Conservation (phyloP, 164 flowering plant species). For the Nelumbo lutea region DNA sequence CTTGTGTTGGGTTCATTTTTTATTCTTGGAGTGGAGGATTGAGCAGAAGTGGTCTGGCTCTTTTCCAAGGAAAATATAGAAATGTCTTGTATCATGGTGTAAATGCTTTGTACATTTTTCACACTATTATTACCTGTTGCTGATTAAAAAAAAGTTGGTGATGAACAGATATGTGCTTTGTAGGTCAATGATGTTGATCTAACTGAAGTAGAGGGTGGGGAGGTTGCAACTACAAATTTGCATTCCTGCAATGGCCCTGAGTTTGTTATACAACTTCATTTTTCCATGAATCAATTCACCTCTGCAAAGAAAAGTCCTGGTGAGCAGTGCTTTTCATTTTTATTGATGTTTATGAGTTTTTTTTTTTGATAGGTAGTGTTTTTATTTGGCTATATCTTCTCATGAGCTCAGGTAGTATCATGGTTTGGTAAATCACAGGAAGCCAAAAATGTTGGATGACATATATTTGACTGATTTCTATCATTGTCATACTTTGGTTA, state of each 20-base stretch:
- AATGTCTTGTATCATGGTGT: not conserved
- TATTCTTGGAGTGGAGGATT: too few relatives aligned
- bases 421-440: too few relatives aligned
- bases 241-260: slow-evolving; percentile 74
- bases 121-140: not conserved
- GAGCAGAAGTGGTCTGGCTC: too few relatives aligned
- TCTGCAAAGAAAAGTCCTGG: slow-evolving; percentile 19
- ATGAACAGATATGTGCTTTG: slow-evolving; percentile 1
- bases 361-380: not conserved
- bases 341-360: not conserved
- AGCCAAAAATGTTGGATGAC: too few relatives aligned
- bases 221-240: slow-evolving; percentile 67
- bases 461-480: too few relatives aligned
- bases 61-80: not conserved
- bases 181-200: slow-evolving; percentile 66
- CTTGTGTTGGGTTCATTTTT: too few relatives aligned
- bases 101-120: not conserved
- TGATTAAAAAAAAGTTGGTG: too few relatives aligned
- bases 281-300: slow-evolving; percentile 20
- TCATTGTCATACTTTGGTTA: too few relatives aligned
- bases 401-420: too few relatives aligned
- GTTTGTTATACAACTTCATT: slow-evolving; percentile 50
- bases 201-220: slow-evolving; percentile 68
- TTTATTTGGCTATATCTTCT: too few relatives aligned
- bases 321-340: not conserved